A percentile compares a stretch with the other conserved stretches of the same genome.
These are phyloP conservation scores for Paraglomus brasilianum DNA, from an alignment of 192 early-diverging fungal genomes.

Conservation along the genomic window DNA sequence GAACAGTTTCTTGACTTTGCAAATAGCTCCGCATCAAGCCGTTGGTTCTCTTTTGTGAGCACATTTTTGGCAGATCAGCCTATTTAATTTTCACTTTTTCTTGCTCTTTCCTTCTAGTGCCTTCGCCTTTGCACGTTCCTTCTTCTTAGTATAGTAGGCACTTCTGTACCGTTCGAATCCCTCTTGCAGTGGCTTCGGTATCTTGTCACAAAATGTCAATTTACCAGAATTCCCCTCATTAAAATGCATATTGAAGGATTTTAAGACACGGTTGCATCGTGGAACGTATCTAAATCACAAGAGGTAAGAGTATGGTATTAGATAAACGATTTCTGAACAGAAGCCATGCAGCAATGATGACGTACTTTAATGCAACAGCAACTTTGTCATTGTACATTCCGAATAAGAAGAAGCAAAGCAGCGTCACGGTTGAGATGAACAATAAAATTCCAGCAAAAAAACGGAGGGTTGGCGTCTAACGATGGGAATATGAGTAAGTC, in stretches of 20 bases:
- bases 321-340: not conserved
- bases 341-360: not conserved
- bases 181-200: slow-evolving; percentile 56
- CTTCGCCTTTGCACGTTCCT: slow-evolving; percentile 14
- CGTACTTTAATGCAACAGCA: slow-evolving; percentile 55
- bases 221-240: slow-evolving; percentile 46
- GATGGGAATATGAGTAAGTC: no score
- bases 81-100: no score
- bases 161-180: slow-evolving; percentile 40
- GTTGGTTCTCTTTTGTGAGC: no score
- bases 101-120: slow-evolving; percentile 17
- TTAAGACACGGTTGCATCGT: slow-evolving; percentile 54
- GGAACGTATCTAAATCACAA: slow-evolving; percentile 51
- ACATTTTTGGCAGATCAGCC: no score
- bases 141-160: slow-evolving; percentile 24
- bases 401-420: slow-evolving; percentile 54
- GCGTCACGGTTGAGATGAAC: no score
- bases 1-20: no score
- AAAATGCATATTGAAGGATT: slow-evolving; percentile 59
- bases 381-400: slow-evolving; percentile 61
- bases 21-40: no score
- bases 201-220: slow-evolving; percentile 49
- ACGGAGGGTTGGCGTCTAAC: no score
- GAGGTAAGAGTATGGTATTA: slow-evolving; percentile 8
- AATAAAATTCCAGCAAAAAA: no score